Percentiles rank a stretch among this genome's conserved stretches.
These are phyloP conservation scores for Parachlorella kessleri DNA, from an alignment of 139 green algal genomes.

Conservation along the genomic window DNA sequence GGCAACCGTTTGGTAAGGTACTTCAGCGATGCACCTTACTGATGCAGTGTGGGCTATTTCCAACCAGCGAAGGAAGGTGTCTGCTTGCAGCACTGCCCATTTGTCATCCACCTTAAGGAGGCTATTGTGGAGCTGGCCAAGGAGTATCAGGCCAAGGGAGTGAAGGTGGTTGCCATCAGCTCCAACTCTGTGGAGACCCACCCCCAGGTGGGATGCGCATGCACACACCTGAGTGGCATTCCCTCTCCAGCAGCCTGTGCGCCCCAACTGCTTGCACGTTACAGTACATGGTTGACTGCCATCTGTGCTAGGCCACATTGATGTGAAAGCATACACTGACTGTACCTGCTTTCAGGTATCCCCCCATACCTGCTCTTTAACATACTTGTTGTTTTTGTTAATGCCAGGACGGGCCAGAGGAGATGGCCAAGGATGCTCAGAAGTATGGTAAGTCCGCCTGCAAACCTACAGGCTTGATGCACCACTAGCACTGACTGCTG, in stretches of 20 bases:
- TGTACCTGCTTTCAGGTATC: no score
- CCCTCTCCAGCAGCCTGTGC: no score
- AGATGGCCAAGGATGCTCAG: constrained; percentile 50
- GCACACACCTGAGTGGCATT: no score
- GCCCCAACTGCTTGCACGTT: no score
- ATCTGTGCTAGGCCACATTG: background rate
- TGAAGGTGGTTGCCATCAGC: constrained; percentile 77
- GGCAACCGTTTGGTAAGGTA: no score
- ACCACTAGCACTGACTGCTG: no score
- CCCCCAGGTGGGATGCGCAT: constrained; percentile 56
- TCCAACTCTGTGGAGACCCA: constrained; percentile 76
- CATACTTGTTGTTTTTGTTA: no score
- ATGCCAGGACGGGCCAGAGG: constrained; percentile 68
- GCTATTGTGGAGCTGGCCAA: constrained; percentile 52
- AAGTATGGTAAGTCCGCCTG: background rate
- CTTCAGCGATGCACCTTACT: background rate
- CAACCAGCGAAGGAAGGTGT: no score
- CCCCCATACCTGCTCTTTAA: no score
- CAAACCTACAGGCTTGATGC: no score
- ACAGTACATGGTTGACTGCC: background rate
- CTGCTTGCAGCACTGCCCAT: constrained; percentile 77
- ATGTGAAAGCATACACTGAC: no score
- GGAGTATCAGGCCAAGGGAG: constrained; percentile 61
- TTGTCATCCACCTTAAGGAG: constrained; percentile 74
- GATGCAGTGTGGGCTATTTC: no score